Percentiles rank a stretch among this genome's conserved stretches.
Conservation (phyloP, 306 rosid genomes). For the Myrica gale region DNA sequence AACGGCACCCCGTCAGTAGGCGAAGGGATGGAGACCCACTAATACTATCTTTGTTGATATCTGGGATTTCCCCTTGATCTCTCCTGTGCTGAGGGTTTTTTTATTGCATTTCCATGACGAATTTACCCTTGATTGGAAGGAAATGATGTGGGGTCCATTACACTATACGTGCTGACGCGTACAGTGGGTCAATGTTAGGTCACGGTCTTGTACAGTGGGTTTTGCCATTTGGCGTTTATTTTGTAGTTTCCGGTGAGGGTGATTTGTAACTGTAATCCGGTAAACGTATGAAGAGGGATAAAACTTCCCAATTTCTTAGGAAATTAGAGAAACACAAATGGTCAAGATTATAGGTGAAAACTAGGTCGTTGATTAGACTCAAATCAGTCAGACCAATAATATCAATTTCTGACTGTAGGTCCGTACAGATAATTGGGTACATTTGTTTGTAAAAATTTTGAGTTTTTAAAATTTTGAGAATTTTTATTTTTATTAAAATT, state of each 20-base stretch:
- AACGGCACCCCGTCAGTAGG: constrained; percentile 28
- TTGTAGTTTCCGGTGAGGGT: background rate
- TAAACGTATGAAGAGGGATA: background rate
- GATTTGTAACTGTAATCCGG: background rate
- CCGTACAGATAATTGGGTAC: no score
- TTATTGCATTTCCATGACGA: background rate
- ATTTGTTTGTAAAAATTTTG: no score
- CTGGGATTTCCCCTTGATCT: background rate
- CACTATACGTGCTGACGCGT: constrained; percentile 7
- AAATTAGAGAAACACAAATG: background rate
- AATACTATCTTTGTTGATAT: background rate
- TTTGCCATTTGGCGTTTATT: background rate
- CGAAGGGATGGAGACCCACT: constrained; percentile 39
- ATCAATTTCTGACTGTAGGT: no score
- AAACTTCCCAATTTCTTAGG: background rate
- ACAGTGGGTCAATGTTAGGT: constrained; percentile 22
- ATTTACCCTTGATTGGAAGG: constrained; percentile 23
- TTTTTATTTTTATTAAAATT: no score
- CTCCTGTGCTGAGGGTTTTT: background rate
- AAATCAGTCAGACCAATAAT: no score
- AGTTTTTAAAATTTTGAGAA: no score
- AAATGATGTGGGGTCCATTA: constrained; percentile 8
- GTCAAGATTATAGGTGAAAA: background rate
- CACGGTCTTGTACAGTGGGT: background rate
- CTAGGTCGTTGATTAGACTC: background rate